phyloP scores from a whole-genome alignment of 108 stramenopile species.

The Hondaea fermentalgiana region DNA sequence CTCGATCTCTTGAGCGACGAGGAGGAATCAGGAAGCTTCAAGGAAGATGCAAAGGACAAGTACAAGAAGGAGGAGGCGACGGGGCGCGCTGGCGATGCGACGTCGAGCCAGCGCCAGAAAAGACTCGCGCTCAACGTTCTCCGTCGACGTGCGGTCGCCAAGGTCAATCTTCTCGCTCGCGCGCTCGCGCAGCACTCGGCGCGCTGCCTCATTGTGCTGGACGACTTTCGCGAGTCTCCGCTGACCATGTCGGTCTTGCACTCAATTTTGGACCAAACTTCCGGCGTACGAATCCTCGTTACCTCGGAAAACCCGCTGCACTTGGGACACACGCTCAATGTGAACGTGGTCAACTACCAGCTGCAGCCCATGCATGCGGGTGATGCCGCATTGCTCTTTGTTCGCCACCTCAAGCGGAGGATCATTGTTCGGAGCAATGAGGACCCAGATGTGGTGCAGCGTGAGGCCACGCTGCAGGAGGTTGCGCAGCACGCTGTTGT shows the following conservation, averaged over 20 bases:
- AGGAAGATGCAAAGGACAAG: background rate
- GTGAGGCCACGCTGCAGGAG: background rate
- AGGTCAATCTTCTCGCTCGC: background rate
- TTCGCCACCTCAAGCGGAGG: background rate
- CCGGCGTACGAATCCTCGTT: background rate
- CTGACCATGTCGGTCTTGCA: background rate
- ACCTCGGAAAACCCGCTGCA: background rate
- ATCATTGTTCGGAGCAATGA: background rate
- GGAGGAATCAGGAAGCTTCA: background rate
- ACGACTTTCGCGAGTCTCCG: background rate
- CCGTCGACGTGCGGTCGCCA: background rate
- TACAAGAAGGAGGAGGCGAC: background rate
- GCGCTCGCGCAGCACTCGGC: background rate
- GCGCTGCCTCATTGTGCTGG: background rate
- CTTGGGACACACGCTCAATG: background rate
- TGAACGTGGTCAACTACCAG: background rate
- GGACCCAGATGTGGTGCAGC: background rate
- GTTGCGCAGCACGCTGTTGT: background rate
- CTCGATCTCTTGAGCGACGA: background rate
- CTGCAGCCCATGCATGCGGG: background rate
- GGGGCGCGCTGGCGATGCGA: background rate
- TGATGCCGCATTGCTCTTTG: background rate
- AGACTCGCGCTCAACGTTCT: background rate
- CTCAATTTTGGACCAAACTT: background rate
- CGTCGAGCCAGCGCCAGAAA: background rate